Base-by-base conservation (phyloP, 805 yeast species). In the Cephaloascus albidus region DNA sequence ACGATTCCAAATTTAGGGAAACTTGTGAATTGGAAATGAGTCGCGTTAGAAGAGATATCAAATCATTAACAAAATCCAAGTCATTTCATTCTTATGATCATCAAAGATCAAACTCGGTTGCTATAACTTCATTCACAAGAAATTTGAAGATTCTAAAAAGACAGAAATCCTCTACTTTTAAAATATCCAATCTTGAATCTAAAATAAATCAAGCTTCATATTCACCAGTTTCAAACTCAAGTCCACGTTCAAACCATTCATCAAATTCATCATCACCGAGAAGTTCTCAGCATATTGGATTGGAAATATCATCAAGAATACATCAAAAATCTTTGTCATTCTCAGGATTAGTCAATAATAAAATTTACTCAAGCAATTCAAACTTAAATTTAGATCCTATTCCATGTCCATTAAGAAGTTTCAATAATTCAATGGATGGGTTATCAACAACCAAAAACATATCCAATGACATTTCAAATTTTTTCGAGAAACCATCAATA, bases 1-100 rank as follows among this genome's bases (percentile, higher is more conserved):
- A 81, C 37, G 67, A 65, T 47, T 46, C 46, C 31, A 60, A 58
- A 38, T 55, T 55, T 44, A 54, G 52, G 43, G 51, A 52, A 17
- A 45, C 47, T 37, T 71, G 82, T 47, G 81, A 76, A 50, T 63
- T 66, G 6, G 78, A 76, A 47, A 52, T 78, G 65, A 61, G 65
- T 42, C 60, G 68, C 47, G 78, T 78, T 53, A 70, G 78, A 45
- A 57, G 59, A 35, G 69, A 68, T 43, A 55, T 61, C 58, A 58
- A 65, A 36, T 40, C 54, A 17, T 43, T 51, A 3, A 53, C 63
- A 2, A 53, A 55, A 45, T 65, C 59, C 8, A 58, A 61, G 15
- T 64, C 72, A 2, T 50, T 55, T 40, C 55, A 57, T 38, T 47
- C 47, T 43, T 19, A 37, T 23, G 12, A 23, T 23, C 28, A 23